Conservation (phyloP, 148 eudicot species). For the Diospyros kaki region DNA sequence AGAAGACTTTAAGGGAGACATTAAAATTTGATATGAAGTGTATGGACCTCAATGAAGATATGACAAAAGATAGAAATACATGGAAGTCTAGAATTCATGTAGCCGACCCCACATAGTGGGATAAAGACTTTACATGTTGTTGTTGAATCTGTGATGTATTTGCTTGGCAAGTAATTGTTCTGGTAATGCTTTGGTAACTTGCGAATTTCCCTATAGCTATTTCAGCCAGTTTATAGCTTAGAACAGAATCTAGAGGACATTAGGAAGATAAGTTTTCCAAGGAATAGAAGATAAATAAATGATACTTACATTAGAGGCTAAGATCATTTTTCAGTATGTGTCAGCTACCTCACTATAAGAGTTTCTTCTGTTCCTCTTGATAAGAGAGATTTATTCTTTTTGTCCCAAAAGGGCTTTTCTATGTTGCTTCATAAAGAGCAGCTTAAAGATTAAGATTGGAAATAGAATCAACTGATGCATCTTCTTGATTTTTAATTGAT, state of each 20-base stretch:
- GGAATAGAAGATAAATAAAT: too few species aligned
- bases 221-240: neutral
- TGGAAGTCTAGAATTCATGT: too few species aligned
- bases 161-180: neutral
- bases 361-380: neutral
- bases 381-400: neutral
- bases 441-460: neutral
- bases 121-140: too few species aligned
- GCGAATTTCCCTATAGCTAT: neutral
- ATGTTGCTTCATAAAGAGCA: neutral
- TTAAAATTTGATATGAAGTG: too few species aligned
- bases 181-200: neutral
- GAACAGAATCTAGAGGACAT: neutral
- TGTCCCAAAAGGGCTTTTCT: neutral
- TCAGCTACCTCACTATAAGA: neutral
- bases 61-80: too few species aligned
- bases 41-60: too few species aligned
- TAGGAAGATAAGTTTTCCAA: neutral
- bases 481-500: neutral
- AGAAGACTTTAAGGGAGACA: too few species aligned
- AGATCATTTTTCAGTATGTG: neutral
- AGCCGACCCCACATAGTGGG: too few species aligned
- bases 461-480: neutral
- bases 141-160: neutral
- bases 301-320: neutral